Evolutionary conservation across 805 yeast species (phyloP), one percentile per base, ranked within the genome.

Genomic region (Candida germanica): DNA sequence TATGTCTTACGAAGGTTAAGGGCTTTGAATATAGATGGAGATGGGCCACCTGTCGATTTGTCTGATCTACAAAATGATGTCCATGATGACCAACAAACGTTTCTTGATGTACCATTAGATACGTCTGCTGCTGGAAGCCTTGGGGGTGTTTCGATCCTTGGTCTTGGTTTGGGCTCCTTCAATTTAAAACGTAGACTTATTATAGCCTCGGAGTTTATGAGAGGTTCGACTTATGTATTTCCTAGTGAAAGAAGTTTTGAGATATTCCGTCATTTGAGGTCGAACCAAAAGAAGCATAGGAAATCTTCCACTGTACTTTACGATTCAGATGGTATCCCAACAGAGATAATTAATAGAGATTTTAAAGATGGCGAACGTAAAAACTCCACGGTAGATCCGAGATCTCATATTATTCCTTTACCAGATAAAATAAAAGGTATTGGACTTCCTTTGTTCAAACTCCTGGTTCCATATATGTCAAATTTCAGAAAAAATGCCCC

Each of bases 391-490:
- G 23, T 59, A 6, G 70, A 63, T 38, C 29, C 54, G 4, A 38
- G 68, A 34, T 43, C 38, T 6, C 68, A 61, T 40, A 50, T 62
- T 3, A 47, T 65, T 0, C 69, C 70, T 0, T 35, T 58, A 5
- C 59, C 50, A 7, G 49, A 54, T 33, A 63, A 61, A 30, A 28
- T 43, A 11, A 47, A 46, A 40, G 71, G 71, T 3, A 10, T 42
- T 17, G 71, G 71, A 0, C 44, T 64, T 27, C 73, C 73, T 0
- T 36, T 66, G 7, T 52, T 66, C 42, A 65, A 58, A 42, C 39
- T 65, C 10, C 46, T 48, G 16, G 54, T 55, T 1, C 71, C 72
- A 3, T 63, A 64, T 47, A 46, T 66, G 56, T 51, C 67, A 6
- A 40, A 51, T 5, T 54, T 66, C 35, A 51, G 67, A 11, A 60